phyloP scores from a whole-genome alignment of 1,284 basidiomycete genomes.

The Microbotryomycetes sp. region DNA sequence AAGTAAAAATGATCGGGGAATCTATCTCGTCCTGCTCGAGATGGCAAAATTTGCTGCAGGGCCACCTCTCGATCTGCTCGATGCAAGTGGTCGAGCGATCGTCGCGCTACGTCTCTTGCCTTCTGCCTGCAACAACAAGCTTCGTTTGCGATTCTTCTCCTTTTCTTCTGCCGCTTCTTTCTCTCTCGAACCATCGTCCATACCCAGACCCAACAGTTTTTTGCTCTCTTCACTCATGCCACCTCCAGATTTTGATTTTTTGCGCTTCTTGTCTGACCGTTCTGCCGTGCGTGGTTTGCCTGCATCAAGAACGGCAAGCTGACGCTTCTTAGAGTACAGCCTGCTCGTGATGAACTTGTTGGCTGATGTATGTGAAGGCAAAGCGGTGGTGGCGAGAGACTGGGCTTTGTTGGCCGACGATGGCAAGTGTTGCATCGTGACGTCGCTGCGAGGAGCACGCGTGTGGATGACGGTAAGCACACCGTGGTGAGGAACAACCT shows the following conservation, averaged over 20 bases:
- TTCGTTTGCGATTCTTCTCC: slow-evolving; percentile 16
- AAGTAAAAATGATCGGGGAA: not conserved
- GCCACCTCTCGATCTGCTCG: slow-evolving; percentile 12
- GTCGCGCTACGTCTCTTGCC: slow-evolving; percentile 17
- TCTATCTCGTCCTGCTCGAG: slow-evolving; percentile 5
- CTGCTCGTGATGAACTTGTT: slow-evolving; percentile 31
- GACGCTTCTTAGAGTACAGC: slow-evolving; percentile 30
- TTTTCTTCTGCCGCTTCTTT: slow-evolving; percentile 13
- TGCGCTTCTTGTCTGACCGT: slow-evolving; percentile 9
- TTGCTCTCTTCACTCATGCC: slow-evolving; percentile 27
- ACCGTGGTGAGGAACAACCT: not conserved
- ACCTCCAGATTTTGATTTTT: slow-evolving; percentile 10
- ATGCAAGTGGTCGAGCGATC: slow-evolving; percentile 16
- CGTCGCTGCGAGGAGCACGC: slow-evolving; percentile 8
- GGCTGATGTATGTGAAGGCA: slow-evolving; percentile 25
- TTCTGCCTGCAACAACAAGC: slow-evolving; percentile 23
- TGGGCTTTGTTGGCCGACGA: slow-evolving; percentile 4
- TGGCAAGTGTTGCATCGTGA: slow-evolving; percentile 28
- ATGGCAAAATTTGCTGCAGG: slow-evolving; percentile 23
- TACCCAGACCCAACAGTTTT: slow-evolving; percentile 23
- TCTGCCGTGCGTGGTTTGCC: not conserved
- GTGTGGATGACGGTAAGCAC: not conserved
- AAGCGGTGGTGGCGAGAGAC: slow-evolving; percentile 22
- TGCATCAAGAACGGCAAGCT: slow-evolving; percentile 25
- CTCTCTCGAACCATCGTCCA: slow-evolving; percentile 8